Evolutionary conservation across 139 green algal genomes (phyloP).

Genomic region (Micractinium sp.): DNA sequence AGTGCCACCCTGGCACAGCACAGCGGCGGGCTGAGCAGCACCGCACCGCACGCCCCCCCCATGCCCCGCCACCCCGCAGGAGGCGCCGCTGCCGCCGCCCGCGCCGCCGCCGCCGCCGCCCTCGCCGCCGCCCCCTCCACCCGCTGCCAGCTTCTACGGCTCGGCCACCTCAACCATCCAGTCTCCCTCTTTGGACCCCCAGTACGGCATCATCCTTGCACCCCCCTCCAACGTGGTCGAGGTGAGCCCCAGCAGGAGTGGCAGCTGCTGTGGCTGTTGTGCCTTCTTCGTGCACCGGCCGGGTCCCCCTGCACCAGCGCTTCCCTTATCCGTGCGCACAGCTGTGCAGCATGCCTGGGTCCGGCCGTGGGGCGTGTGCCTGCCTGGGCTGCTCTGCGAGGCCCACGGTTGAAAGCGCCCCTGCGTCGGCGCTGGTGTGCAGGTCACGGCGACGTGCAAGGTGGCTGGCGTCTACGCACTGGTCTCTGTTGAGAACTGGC

Average conservation of each 20-base stretch:
- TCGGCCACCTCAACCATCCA: background rate
- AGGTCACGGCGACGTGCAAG: background rate
- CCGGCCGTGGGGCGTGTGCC: no score
- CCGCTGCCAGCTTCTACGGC: background rate
- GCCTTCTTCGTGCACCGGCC: no score
- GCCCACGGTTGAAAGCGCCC: no score
- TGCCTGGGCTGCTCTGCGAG: no score
- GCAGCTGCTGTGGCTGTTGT: no score
- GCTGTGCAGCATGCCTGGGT: no score
- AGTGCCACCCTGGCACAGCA: no score
- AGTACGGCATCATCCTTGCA: background rate
- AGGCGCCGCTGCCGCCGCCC: background rate
- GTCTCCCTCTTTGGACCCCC: background rate
- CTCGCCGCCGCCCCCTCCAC: background rate
- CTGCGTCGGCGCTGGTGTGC: background rate
- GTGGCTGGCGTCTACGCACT: background rate
- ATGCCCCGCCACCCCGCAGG: background rate
- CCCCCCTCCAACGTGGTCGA: background rate
- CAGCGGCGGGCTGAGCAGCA: no score
- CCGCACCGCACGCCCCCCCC: background rate
- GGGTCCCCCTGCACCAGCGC: no score
- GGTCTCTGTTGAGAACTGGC: background rate
- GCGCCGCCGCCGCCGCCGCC: background rate
- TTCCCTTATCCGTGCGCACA: no score
- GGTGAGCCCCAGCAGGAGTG: background rate